Percentiles rank a stretch among this genome's conserved stretches.
phyloP scores from a whole-genome alignment of 1,139 yeast genomes.

The Pichia sp. region DNA sequence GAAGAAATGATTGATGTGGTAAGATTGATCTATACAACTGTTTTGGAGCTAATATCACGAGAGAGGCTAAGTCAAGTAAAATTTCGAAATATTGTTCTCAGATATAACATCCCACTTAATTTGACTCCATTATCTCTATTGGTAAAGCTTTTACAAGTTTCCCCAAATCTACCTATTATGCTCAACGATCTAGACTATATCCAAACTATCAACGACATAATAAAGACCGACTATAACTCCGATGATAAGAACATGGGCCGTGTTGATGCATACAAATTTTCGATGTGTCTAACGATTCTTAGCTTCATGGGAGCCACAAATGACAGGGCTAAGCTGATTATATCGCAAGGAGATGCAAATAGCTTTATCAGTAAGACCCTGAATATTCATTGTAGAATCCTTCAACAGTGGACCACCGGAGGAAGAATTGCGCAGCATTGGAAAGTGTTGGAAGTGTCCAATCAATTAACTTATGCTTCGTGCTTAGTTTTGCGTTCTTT shows the following conservation, averaged over 20 bases:
- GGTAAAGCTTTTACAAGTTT: background rate
- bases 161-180: background rate
- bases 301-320: conserved; percentile 6
- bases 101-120: conserved; percentile 3
- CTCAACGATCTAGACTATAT: conserved; percentile 9
- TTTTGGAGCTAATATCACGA: background rate
- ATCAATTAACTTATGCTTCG: conserved; percentile 34
- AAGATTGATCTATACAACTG: background rate
- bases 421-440: conserved; percentile 13
- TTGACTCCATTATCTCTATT: conserved; percentile 7
- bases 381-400: background rate
- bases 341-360: conserved; percentile 1
- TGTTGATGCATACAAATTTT: conserved; percentile 2
- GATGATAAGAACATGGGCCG: background rate
- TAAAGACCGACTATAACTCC: background rate
- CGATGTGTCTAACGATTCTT: conserved; percentile 10
- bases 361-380: background rate
- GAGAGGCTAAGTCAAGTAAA: background rate
- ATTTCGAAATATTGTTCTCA: background rate
- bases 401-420: background rate
- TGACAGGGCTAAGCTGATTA: conserved; percentile 8
- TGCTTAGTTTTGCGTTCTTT: conserved; percentile 64
- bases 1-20: background rate
- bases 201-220: background rate
- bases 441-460: conserved; percentile 34